A percentile compares a stretch with the other conserved stretches of the same genome.
Conservation (phyloP, 345 rosid species). For the Rubroshorea leprosula region DNA sequence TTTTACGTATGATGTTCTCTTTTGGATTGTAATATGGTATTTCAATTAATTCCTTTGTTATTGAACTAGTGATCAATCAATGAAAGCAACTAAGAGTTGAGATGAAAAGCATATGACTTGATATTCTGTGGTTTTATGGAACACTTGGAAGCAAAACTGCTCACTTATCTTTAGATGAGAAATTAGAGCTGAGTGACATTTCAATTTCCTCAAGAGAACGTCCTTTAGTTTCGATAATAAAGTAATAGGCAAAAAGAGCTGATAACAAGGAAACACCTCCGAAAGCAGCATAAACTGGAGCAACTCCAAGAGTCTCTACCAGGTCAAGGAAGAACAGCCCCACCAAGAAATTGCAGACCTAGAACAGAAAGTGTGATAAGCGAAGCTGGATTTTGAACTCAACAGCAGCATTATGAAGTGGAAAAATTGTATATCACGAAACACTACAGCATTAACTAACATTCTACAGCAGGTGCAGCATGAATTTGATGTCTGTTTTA, state of each 20-base stretch:
- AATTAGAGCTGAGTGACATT: constrained; percentile 42
- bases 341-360: constrained; percentile 77
- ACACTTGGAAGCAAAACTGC: constrained; percentile 1
- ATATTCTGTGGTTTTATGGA: too few species aligned
- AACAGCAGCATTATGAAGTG: neutral
- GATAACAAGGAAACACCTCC: constrained; percentile 57
- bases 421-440: neutral
- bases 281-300: constrained; percentile 51
- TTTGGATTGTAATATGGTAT: too few species aligned
- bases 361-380: constrained; percentile 7
- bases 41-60: too few species aligned
- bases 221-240: constrained; percentile 64
- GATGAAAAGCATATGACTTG: too few species aligned
- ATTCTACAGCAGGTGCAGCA: too few species aligned
- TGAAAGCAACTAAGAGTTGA: too few species aligned
- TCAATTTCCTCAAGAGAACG: constrained; percentile 78
- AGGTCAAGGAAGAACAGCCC: constrained; percentile 71
- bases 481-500: too few species aligned
- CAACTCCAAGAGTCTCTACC: constrained; percentile 52
- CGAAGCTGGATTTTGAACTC: neutral
- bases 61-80: too few species aligned
- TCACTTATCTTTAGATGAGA: constrained; percentile 18
- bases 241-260: constrained; percentile 49
- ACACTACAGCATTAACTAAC: too few species aligned
- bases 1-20: too few species aligned